Evolutionary conservation across 352 stramenopile species (phyloP), one percentile per base, ranked within the genome.

Genomic region (Elongisporangium senticosum): DNA sequence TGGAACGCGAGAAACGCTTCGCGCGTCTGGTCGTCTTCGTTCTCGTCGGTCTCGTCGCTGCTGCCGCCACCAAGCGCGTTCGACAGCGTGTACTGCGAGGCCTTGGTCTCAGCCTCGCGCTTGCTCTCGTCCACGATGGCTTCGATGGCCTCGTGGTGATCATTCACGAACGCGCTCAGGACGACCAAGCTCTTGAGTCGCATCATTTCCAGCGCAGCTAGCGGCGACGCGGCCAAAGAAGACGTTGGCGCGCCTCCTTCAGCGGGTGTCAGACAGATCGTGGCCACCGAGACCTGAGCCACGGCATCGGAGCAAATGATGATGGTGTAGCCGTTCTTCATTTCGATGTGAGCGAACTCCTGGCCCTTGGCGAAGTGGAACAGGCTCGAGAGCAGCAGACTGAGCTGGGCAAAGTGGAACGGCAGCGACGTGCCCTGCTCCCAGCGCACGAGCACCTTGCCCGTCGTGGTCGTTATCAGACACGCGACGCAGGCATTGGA

Each of bases 341-440:
- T 55, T 49, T 82, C 63, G 10, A 86, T 49, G 21, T 74, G 63
- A 10, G 55, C 64, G 33, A 74, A 82, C 2, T 62, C 37, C 55
- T 79, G 65, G 3, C 57, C 49, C 20, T 76, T 63, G 0, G 71
- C 68, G 52, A 86, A 89, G 53, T 89, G 72, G 20, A 86, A 64
- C n/a, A 87, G 67, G 33, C 74, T 87, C 49, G 76, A 75, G 6
- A 89, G 61, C 19, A 89, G 59, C 57, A 85, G 60, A 3, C 62
- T 64, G 23, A 89, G 72, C 49, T 75, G 74, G 15, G 63, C 22
- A 55, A 71, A 77, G 5, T 57, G 70, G 51, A 85, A 71, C 8
- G 75, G 74, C 10, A 86, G 63, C 26, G 72, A 62, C 14, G 64
- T 66, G 47, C 79, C 72, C 3, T 67, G 61, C 43, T 87, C 74